Evolutionary conservation across 345 rosid genomes (phyloP).

Genomic region (Melastoma malabathricum): DNA sequence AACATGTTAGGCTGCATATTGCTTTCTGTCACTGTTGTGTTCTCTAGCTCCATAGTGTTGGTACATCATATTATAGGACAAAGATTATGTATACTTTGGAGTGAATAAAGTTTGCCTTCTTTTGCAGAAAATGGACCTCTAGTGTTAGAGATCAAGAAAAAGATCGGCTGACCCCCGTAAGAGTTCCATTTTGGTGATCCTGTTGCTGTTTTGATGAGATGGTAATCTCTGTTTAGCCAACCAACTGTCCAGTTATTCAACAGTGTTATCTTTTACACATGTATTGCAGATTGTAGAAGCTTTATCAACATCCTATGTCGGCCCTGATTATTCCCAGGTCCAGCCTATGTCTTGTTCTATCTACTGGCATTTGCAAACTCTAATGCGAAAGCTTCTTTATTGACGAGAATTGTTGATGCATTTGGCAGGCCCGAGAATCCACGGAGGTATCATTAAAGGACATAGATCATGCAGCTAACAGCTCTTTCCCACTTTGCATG

Average conservation of each 20-base stretch:
- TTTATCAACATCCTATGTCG: slow-evolving; percentile 58
- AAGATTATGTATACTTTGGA: too few species aligned
- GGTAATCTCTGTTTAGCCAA: too few species aligned
- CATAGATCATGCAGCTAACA: slow-evolving; percentile 56
- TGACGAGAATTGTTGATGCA: slow-evolving; percentile 7
- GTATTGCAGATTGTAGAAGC: slow-evolving; percentile 68
- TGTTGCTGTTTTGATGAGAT: neutral
- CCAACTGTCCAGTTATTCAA: neutral
- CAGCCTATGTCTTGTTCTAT: neutral
- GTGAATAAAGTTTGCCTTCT: slow-evolving; percentile 8
- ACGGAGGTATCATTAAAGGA: slow-evolving; percentile 71
- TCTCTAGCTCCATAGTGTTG: too few species aligned
- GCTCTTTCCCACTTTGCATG: slow-evolving; percentile 92
- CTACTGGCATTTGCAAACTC: neutral
- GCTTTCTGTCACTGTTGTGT: neutral
- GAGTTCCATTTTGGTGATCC: slow-evolving; percentile 14
- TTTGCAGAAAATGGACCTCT: slow-evolving; percentile 80
- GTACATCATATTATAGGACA: too few species aligned
- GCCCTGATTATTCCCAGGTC: slow-evolving; percentile 91
- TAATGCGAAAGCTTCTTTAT: slow-evolving; percentile 6
- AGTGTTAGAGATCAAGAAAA: slow-evolving; percentile 66
- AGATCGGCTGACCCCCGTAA: slow-evolving; percentile 81
- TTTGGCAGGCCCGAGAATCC: slow-evolving; percentile 52
- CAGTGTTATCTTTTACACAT: slow-evolving; percentile 7
- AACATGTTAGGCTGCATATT: neutral